phyloP scores from a whole-genome alignment of 495 filamentous ascomycete genomes.

The Pyrenula massariospora region DNA sequence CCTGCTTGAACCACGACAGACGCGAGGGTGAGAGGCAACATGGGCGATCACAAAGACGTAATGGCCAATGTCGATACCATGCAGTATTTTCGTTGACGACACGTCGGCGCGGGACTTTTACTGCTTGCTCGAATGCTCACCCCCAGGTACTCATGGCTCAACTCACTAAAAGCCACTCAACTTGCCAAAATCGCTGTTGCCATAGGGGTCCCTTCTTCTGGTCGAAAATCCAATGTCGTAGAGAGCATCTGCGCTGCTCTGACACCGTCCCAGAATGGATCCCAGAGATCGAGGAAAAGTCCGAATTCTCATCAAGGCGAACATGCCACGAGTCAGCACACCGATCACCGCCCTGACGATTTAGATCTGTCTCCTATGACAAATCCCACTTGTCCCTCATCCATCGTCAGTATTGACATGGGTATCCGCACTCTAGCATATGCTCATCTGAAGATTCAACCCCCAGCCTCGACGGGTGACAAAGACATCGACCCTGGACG shows the following conservation, averaged over 20 bases:
- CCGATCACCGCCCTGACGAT: not conserved
- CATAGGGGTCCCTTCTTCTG: conserved; percentile 36
- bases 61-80: too few relatives aligned
- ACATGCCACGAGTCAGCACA: conserved; percentile 1
- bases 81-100: too few relatives aligned
- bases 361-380: not conserved
- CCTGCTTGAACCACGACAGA: too few relatives aligned
- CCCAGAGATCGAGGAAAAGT: not conserved
- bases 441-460: conserved; percentile 20
- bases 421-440: conserved; percentile 78
- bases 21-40: too few relatives aligned
- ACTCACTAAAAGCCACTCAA: conserved; percentile 28
- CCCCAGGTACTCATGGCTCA: conserved; percentile 16
- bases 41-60: too few relatives aligned
- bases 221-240: conserved; percentile 33
- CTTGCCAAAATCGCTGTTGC: conserved; percentile 38
- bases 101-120: too few relatives aligned
- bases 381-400: not conserved
- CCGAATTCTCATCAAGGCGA: not conserved
- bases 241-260: conserved; percentile 8
- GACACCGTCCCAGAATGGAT: not conserved
- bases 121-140: too few relatives aligned
- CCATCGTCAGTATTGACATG: conserved; percentile 75
- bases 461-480: too few relatives aligned
- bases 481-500: too few relatives aligned